Evolutionary conservation across 805 yeast genomes (phyloP).

Genomic region (Wickerhamomyces canadensis): DNA sequence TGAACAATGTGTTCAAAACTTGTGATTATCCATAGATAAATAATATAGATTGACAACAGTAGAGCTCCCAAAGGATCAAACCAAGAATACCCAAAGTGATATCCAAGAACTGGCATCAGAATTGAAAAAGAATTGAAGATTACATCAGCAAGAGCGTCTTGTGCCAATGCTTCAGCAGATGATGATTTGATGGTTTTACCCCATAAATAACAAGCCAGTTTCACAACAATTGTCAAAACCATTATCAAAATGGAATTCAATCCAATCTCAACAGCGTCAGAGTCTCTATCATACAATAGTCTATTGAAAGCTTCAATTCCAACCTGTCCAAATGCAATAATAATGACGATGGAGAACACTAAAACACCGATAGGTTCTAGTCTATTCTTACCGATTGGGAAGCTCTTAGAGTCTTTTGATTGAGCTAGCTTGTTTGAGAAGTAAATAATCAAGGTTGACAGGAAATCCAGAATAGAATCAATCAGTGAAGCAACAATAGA

Average conservation of each 20-base stretch:
- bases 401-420: constrained; percentile 40
- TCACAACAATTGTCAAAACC: constrained; percentile 55
- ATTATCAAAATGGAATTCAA: constrained; percentile 50
- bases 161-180: constrained; percentile 73
- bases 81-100: constrained; percentile 55
- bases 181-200: constrained; percentile 56
- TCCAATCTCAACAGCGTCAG: constrained; percentile 42
- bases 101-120: constrained; percentile 61
- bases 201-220: constrained; percentile 57
- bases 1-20: constrained; percentile 71
- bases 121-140: constrained; percentile 69
- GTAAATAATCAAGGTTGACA: constrained; percentile 70
- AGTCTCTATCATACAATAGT: constrained; percentile 33
- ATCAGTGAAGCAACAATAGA: constrained; percentile 75
- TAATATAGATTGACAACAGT: constrained; percentile 53
- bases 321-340: constrained; percentile 67
- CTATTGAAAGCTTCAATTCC: constrained; percentile 55
- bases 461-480: constrained; percentile 68
- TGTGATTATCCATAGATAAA: constrained; percentile 55
- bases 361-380: constrained; percentile 76
- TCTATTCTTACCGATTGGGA: constrained; percentile 69
- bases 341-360: constrained; percentile 65
- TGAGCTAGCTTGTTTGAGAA: constrained; percentile 48
- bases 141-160: constrained; percentile 76
- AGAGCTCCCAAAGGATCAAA: constrained; percentile 73